Evolutionary conservation across 495 filamentous ascomycete species (phyloP).

Genomic region (Trichoderma reesei): DNA sequence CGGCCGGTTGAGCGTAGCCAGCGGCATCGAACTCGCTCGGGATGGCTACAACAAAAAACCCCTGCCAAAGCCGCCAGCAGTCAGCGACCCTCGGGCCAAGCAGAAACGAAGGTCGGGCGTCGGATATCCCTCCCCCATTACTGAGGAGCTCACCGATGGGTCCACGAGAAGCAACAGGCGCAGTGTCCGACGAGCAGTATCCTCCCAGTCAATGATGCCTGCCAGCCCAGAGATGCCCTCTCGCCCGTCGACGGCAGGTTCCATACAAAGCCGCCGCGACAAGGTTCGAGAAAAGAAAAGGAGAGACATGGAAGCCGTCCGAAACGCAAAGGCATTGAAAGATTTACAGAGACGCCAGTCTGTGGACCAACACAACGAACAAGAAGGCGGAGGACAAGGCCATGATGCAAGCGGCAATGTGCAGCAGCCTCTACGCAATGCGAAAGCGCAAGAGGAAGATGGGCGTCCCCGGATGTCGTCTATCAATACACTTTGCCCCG

Average conservation of each 20-base stretch:
- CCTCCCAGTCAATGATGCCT: background rate
- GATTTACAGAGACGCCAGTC: constrained; percentile 9
- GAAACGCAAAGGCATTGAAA: constrained; percentile 11
- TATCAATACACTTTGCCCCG: constrained; percentile 10
- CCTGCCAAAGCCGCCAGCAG: background rate
- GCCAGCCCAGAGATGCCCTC: constrained; percentile 8
- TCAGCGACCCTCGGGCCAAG: background rate
- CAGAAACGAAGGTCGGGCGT: background rate
- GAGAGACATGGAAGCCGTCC: constrained; percentile 16
- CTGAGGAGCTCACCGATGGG: background rate
- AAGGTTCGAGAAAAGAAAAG: constrained; percentile 21
- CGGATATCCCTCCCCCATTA: background rate
- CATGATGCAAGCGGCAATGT: no score
- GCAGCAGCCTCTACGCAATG: background rate
- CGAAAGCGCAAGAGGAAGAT: background rate
- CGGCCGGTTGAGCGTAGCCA: background rate
- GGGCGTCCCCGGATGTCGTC: background rate
- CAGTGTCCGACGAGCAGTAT: background rate
- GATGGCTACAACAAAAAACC: background rate
- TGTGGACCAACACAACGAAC: background rate
- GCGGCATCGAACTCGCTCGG: background rate
- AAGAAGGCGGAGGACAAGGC: background rate
- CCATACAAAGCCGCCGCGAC: constrained; percentile 15
- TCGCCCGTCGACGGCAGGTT: background rate
- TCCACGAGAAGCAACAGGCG: background rate